A percentile compares a stretch with the other conserved stretches of the same genome.
Evolutionary conservation across 805 yeast genomes (phyloP).

Genomic region (Zygotorulaspora chibaensis): DNA sequence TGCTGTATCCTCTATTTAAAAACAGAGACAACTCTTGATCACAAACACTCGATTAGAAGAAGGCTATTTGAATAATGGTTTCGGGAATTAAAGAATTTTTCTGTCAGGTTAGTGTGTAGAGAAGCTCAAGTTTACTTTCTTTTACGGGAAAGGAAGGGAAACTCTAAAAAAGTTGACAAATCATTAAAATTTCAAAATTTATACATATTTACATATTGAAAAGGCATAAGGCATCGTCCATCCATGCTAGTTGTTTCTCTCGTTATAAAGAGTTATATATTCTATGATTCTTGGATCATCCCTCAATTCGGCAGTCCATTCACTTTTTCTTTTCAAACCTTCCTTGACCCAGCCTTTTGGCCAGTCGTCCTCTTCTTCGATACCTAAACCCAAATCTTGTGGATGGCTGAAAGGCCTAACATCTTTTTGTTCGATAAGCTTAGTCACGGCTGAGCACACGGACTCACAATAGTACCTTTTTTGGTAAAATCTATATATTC

Average conservation of each 20-base stretch:
- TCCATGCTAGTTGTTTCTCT: conserved; percentile 3
- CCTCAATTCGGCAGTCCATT: conserved; percentile 77
- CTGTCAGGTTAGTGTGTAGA: too few species aligned
- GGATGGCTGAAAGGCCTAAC: conserved; percentile 47
- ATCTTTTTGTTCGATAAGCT: conserved; percentile 45
- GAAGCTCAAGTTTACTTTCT: too few species aligned
- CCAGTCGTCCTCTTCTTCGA: conserved; percentile 80
- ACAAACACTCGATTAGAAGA: too few species aligned
- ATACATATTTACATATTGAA: conserved; percentile 3
- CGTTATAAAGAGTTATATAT: conserved; percentile 10
- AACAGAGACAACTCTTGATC: too few species aligned
- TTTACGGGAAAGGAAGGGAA: too few species aligned
- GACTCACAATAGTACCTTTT: conserved; percentile 67
- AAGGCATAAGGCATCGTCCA: neutral
- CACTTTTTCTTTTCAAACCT: conserved; percentile 71
- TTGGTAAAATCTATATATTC: conserved; percentile 75
- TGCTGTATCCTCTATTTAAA: too few species aligned
- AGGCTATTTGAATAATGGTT: too few species aligned
- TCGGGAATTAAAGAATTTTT: too few species aligned
- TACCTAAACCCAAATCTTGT: conserved; percentile 38
- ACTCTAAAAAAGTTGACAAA: neutral
- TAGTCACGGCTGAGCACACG: conserved; percentile 53
- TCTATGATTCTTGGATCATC: conserved; percentile 60
- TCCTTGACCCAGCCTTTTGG: conserved; percentile 76
- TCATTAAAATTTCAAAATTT: conserved; percentile 1